These are phyloP conservation scores for Trametopsis cervina DNA, from an alignment of 768 basidiomycete species.

Conservation along the genomic window DNA sequence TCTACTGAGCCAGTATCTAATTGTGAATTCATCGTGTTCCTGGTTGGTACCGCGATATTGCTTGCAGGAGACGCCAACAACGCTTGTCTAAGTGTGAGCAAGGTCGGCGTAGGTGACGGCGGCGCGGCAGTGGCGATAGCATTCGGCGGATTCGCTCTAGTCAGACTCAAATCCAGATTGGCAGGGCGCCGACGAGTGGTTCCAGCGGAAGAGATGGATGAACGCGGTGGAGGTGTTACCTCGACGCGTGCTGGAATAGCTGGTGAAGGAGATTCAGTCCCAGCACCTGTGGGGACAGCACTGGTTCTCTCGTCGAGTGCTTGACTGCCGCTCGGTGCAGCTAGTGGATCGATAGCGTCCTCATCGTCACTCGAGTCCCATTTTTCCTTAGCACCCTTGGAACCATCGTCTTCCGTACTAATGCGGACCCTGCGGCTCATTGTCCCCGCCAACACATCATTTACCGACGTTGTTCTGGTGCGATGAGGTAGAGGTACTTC, in stretches of 20 bases:
- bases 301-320: conserved; percentile 82
- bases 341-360: conserved; percentile 75
- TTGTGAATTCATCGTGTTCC: conserved; percentile 5
- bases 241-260: conserved; percentile 18
- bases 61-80: conserved; percentile 39
- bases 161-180: conserved; percentile 49
- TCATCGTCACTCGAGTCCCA: conserved; percentile 83
- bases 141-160: conserved; percentile 27
- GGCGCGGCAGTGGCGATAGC: conserved; percentile 27
- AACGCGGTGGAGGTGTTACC: conserved; percentile 19
- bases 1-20: conserved; percentile 53
- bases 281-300: conserved; percentile 32
- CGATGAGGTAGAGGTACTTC: conserved; percentile 31
- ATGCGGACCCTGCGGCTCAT: conserved; percentile 28
- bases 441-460: conserved; percentile 49
- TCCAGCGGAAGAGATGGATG: neutral
- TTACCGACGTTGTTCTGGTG: conserved; percentile 48
- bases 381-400: conserved; percentile 40
- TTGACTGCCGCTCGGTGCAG: conserved; percentile 79
- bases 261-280: conserved; percentile 15
- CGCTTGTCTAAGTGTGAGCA: conserved; percentile 61
- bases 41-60: conserved; percentile 21
- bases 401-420: conserved; percentile 17
- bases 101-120: conserved; percentile 56
- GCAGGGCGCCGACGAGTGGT: conserved; percentile 43